Evolutionary conservation across 768 basidiomycete genomes (phyloP), one percentile per base, ranked within the genome.

Genomic region (Tylopilus intermedius): DNA sequence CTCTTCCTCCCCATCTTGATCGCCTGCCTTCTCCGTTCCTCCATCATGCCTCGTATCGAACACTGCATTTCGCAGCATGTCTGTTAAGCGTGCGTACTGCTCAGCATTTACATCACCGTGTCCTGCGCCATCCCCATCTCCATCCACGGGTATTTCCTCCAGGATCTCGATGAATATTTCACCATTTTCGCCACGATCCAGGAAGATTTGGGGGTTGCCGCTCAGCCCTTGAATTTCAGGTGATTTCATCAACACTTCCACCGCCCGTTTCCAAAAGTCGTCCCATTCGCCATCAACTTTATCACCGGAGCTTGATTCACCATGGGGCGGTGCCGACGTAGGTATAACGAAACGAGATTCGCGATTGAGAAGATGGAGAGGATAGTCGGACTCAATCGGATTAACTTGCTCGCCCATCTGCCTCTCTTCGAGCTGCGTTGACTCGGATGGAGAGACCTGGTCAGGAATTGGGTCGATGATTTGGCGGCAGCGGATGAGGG

Each of bases 401-500:
- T 64, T 61, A 11, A 56, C 51, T 41, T 72, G 65, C 42, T 69
- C 64, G 38, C 58, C 59, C 21, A 61, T 53, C 39, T 59, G 54
- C 29, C 67, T 65, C 32, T 65, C 58, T 41, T 69, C 68, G 39
- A 71, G 61, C 15, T 71, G 65, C 5, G 65, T 64, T 1, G 61
- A 61, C 40, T 68, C 68, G 26, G 67, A 59, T 18, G 67, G 51
- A 39, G 60, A 40, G 9, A 47, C 52, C 18, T 58, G 52, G 39
- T 62, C 61, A 39, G 57, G 29, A 15, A 32, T 43, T 15, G 56
- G 32, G 29, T 65, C 57, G 21, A 92, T 76, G 57, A 94, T 77
- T 69, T 91, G 83, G 44, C 91, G 84, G 69, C 91, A 94, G 51
- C 82, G 83, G 62, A 93, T 84, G 61, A 78, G 71, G 10, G 83